Evolutionary conservation across 139 green algal species (phyloP), one percentile per base, ranked within the genome.

Genomic region (Raphidocelis subcapitata): DNA sequence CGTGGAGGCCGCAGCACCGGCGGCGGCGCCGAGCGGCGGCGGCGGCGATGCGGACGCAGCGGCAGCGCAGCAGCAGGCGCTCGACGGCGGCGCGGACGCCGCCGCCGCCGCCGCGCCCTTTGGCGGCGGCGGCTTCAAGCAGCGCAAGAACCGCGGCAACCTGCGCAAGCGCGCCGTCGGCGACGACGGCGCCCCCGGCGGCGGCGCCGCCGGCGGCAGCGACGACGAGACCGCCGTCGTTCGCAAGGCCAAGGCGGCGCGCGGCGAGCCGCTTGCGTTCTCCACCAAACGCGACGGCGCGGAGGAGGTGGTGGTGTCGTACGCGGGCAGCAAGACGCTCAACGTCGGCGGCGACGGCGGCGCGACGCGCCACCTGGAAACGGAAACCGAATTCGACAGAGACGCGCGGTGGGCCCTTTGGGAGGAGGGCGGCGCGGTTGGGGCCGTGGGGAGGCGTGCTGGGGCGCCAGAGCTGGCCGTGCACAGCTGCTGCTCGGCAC

Each of bases 351-450:
- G 52, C 1, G 88, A 95, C 79, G 49, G 76, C 28, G 76, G 81
- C 4, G 92, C 89, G 0, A 96, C 90, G 0, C 47, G 75, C 0
- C 29, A 24, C 1, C 67, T 94, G 26, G 87, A 97, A 65, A 93
- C 87, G 26, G 90, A 96, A 69, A 97, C 92, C 3, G 73, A 90
- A 59, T 85, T 81, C 41, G 88, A 96, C 68, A 62, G 85, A 31
- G 93, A 97, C 72, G 80, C 80, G 0, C 79, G 92, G 85, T 92
- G 55, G 2, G 83, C 51, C 15, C 5, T n/a, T 18, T 62, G 0
- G 28, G 0, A 21, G 18, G 5, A 55, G n/a, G 5, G 32, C n/a
- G 35, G 41, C 26, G 18, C 35, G 26, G 54, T 31, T 21, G 12
- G 26, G 56, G 18, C 5, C n/a, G 28, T 8, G 26, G 32, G 55